Base-by-base conservation (phyloP, 2,329 filamentous ascomycete species). In the Aspergillus persii region DNA sequence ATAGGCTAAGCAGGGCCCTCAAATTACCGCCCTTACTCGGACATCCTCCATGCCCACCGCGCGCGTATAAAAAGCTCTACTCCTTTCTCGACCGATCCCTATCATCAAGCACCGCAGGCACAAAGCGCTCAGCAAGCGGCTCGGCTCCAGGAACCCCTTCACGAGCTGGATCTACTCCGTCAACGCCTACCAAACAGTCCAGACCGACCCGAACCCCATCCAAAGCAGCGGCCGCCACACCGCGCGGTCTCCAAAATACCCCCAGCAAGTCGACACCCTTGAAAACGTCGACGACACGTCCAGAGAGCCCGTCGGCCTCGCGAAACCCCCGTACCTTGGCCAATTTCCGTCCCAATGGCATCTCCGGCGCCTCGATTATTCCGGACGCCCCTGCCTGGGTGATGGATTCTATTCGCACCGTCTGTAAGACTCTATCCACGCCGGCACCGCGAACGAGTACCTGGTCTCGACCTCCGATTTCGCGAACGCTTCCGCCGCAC, bases 31-130 rank as follows among this genome's bases (percentile, higher is more conserved):
- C 87, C 1, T 88, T 93, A 59, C 85, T 90, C 63, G 84, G 89
- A 2, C 84, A 87, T 4, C 91, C 92, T 2, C 92, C 92, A 3
- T 89, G 92, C 55, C 87, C 88, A 50, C 92, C 91, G 1, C 84
- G 86, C 57, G 83, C 92, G 54, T 98, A 98, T 80, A 90, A 90
- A 69, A 91, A 91, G 59, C 81, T 98, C 41, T 95, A 93, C 73
- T 80, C 80, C 33, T 92, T 94, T 71, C 85, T 98, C 60, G 89
- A 94, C 66, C 86, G 85, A 57, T 87, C 88, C 46, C 80, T 98
- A 4, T 61, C 68, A 9, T 61, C 70, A 51, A 69, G 79, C 39
- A 69, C 71, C 7, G 62, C 66, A 18, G 69, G 64, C 3, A 62
- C 73, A n/a, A 76, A 74, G 58, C 74, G 71, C 39, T 72, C 77